Evolutionary conservation across 2,329 filamentous ascomycete species (phyloP), one percentile per base, ranked within the genome.

Genomic region (Pseudopyrenochaeta lycopersici): DNA sequence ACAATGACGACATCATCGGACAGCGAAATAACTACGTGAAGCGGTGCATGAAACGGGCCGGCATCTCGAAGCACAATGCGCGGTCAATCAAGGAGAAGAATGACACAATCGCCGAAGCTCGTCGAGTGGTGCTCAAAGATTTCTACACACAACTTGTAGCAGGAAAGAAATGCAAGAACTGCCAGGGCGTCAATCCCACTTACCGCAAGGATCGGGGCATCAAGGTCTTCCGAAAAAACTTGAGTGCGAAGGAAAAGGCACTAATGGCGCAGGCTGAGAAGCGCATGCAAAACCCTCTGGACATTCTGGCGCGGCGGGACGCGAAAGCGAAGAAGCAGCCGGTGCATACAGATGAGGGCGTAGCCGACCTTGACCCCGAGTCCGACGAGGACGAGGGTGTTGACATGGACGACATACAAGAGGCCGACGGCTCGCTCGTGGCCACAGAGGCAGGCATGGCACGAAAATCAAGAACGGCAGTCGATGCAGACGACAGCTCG

Each of bases 151-250:
- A 88, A 23, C 89, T 97, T 49, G 85, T 85, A 42, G 85, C 84
- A 64, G 82, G 84, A 41, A 89, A 88, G 66, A 85, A 85, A 67
- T 99, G 95, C 77, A 81, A 80, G 35, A 86, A 81, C 60, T 90
- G 87, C 71, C 61, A 64, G 33, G 67, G 90, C 23, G 58, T 75
- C 31, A 74, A 71, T 47, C 93, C 92, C 10, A 82, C 82, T 2
- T 98, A 91, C 76, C 88, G 94, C 65, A 97, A 96, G 74, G 94
- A 99, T 68, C 85, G 90, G 38, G 95, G 88, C 67, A 90, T 93
- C 71, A 99, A 98, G 76, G 92, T 99, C 48, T 99, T 98, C 76
- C 89, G 94, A 72, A 95, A 90, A 71, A 82, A 90, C 1, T 79
- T 97, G 51, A 85, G 83, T 41, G 77, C 83, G 41, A 96, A 96